Conservation (phyloP, 441 rosid genomes). For the Mallotus repandus region DNA sequence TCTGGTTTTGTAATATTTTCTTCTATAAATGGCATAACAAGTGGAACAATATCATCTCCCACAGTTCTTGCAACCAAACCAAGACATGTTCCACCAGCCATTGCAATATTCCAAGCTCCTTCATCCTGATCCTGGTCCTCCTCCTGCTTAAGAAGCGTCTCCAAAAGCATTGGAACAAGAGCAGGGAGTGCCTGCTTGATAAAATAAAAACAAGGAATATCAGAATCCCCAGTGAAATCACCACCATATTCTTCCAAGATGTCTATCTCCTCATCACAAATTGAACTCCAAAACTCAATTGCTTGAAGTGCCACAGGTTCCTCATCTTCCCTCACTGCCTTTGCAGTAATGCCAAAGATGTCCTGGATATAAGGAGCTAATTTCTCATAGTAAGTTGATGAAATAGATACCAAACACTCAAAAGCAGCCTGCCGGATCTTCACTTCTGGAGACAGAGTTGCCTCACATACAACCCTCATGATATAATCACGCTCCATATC, state of each 20-base stretch:
- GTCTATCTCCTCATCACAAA: conserved; percentile 73
- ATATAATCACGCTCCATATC: conserved; percentile 61
- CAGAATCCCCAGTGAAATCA: conserved; percentile 60
- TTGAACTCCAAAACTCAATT: conserved; percentile 58
- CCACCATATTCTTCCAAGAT: conserved; percentile 67
- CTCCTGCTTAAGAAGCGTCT: conserved; percentile 55
- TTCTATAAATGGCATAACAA: conserved; percentile 52
- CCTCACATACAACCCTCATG: conserved; percentile 54
- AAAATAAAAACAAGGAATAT: conserved; percentile 63
- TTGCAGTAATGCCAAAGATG: conserved; percentile 41
- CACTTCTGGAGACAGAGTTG: conserved; percentile 41
- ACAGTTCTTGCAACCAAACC: conserved; percentile 57
- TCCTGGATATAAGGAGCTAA: conserved; percentile 51
- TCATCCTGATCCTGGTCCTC: conserved; percentile 61
- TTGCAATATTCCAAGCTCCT: conserved; percentile 55
- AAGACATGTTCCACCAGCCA: conserved; percentile 90
- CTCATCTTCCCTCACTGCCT: conserved; percentile 51
- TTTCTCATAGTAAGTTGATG: conserved; percentile 51
- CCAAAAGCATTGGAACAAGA: conserved; percentile 53
- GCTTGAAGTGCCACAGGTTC: conserved; percentile 59
- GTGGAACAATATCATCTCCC: conserved; percentile 53
- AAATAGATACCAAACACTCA: conserved; percentile 54
- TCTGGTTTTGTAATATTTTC: conserved; percentile 49
- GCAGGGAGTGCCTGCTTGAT: conserved; percentile 56
- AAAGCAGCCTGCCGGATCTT: conserved; percentile 51